A percentile compares a stretch with the other conserved stretches of the same genome.
Conservation (phyloP, 1,139 yeast species). For the Yamadazyma blattariae region DNA sequence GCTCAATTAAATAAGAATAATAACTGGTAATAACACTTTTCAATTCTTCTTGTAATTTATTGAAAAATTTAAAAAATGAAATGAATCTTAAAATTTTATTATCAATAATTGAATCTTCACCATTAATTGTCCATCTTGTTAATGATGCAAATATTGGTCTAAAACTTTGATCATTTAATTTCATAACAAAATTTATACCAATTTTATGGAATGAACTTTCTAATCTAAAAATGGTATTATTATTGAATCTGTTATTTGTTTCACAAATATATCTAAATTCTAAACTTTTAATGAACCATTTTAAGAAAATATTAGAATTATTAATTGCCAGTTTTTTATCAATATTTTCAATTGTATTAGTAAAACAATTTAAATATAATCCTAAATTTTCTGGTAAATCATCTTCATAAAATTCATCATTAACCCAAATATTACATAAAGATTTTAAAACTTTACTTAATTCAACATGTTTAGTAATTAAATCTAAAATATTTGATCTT, state of each 20-base stretch:
- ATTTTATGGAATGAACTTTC: slow-evolving; percentile 74
- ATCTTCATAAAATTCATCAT: slow-evolving; percentile 25
- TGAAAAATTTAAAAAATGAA: slow-evolving; percentile 85
- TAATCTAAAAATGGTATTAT: slow-evolving; percentile 74
- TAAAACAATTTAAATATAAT: slow-evolving; percentile 64
- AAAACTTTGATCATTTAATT: slow-evolving; percentile 88
- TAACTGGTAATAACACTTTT: slow-evolving; percentile 87
- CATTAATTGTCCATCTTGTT: slow-evolving; percentile 92
- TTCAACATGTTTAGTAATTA: slow-evolving; percentile 70
- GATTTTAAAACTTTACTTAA: slow-evolving; percentile 59
- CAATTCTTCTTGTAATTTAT: slow-evolving; percentile 76
- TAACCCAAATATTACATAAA: slow-evolving; percentile 60
- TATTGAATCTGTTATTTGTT: slow-evolving; percentile 46
- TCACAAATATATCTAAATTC: slow-evolving; percentile 58
- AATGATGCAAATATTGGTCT: slow-evolving; percentile 86
- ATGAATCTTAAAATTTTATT: slow-evolving; percentile 53
- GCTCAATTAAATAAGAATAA: slow-evolving; percentile 80
- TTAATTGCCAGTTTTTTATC: slow-evolving; percentile 73
- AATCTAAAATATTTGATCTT: slow-evolving; percentile 62
- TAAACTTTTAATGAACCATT: slow-evolving; percentile 67
- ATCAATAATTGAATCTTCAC: slow-evolving; percentile 57
- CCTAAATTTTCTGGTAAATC: slow-evolving; percentile 61
- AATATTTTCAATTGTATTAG: slow-evolving; percentile 58
- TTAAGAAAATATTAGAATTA: slow-evolving; percentile 69
- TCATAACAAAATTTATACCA: slow-evolving; percentile 78